phyloP scores from a whole-genome alignment of 345 rosid genomes.

The Linum trigynum region DNA sequence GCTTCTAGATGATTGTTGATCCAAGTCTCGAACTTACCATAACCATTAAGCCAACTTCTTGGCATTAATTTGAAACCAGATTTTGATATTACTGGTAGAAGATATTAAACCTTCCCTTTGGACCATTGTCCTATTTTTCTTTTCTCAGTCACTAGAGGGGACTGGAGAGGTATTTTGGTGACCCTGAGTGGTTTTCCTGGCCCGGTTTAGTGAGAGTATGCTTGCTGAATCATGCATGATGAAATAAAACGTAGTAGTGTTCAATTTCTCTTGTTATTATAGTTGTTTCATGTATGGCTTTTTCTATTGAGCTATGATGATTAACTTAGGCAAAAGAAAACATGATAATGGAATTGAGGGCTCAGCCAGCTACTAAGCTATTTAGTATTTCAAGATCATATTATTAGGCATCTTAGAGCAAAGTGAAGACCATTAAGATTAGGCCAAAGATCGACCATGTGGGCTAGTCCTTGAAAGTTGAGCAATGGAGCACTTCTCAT shows the following conservation, averaged over 20 bases:
- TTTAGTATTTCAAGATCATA: constrained; percentile 9
- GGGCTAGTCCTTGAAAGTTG: not conserved
- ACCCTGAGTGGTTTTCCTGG: constrained; percentile 10
- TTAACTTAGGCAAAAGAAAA: not conserved
- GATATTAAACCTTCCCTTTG: not conserved
- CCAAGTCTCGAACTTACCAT: too few species aligned
- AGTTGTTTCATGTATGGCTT: not conserved
- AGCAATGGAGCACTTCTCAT: not conserved
- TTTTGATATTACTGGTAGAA: too few species aligned
- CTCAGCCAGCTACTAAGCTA: constrained; percentile 13
- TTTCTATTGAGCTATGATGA: constrained; percentile 2
- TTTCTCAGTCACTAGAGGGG: not conserved
- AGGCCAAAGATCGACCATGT: not conserved
- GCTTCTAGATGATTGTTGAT: too few species aligned
- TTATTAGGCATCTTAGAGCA: constrained; percentile 5
- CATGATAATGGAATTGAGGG: constrained; percentile 8
- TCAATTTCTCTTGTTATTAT: not conserved
- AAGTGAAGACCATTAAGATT: not conserved
- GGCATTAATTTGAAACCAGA: too few species aligned
- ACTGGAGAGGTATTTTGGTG: constrained; percentile 12
- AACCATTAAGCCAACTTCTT: too few species aligned
- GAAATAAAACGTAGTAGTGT: constrained; percentile 4
- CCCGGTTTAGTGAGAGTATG: constrained; percentile 5
- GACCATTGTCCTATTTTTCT: not conserved
- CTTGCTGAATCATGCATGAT: constrained; percentile 17